Evolutionary conservation across 108 stramenopile genomes (phyloP).

Genomic region (Pseudonitzschia multiseries): DNA sequence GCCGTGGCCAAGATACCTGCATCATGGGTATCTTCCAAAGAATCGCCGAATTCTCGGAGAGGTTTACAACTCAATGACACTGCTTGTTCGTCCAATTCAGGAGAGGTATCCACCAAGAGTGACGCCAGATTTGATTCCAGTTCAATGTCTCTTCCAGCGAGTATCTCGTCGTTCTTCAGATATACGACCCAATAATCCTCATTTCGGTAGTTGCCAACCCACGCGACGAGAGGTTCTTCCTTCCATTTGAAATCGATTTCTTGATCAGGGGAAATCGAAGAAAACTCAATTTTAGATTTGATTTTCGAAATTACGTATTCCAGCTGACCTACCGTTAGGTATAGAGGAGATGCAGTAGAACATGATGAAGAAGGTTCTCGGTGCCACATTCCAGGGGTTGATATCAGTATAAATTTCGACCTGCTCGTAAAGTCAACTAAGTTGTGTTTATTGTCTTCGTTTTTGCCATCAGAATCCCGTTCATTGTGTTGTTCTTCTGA

Average conservation of each 20-base stretch:
- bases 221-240: constrained; percentile 8
- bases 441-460: background rate
- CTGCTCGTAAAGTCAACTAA: background rate
- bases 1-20: constrained; percentile 33
- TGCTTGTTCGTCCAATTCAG: background rate
- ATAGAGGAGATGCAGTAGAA: constrained; percentile 9
- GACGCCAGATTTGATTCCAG: background rate
- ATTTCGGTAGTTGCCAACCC: constrained; percentile 7
- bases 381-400: constrained; percentile 8
- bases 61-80: background rate
- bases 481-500: background rate
- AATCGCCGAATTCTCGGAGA: constrained; percentile 30
- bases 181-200: constrained; percentile 18
- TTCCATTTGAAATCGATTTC: background rate
- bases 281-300: background rate
- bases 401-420: constrained; percentile 12
- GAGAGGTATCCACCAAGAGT: background rate
- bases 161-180: background rate
- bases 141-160: background rate
- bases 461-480: background rate
- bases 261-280: background rate
- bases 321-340: constrained; percentile 3
- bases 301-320: background rate
- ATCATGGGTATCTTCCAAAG: constrained; percentile 1
- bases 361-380: background rate